These are phyloP conservation scores for Fusarium stilboides DNA, from an alignment of 2,329 filamentous ascomycete genomes.

Conservation along the genomic window DNA sequence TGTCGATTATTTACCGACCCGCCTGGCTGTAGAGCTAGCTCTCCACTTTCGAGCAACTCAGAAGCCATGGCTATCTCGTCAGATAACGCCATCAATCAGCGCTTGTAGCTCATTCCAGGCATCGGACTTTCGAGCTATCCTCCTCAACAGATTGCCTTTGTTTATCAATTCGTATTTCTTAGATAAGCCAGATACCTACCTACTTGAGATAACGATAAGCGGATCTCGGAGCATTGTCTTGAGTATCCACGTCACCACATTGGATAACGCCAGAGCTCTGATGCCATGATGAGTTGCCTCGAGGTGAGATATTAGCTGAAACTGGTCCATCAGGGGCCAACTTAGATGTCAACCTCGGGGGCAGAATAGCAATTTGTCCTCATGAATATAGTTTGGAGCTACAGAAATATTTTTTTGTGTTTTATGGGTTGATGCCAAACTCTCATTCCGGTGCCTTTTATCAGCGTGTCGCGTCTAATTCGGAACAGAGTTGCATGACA, in stretches of 20 bases:
- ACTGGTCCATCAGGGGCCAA: too few relatives aligned
- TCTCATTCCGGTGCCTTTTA: background rate
- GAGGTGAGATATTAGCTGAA: too few relatives aligned
- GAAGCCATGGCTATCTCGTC: slow-evolving; percentile 44
- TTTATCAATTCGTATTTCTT: slow-evolving; percentile 17
- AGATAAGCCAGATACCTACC: slow-evolving; percentile 19
- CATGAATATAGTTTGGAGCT: too few relatives aligned
- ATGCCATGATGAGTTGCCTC: background rate
- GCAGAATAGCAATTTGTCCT: too few relatives aligned
- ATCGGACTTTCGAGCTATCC: slow-evolving; percentile 1
- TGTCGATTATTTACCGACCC: too few relatives aligned
- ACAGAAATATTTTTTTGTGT: too few relatives aligned
- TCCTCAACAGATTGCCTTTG: slow-evolving; percentile 22
- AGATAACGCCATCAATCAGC: slow-evolving; percentile 50
- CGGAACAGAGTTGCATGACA: background rate
- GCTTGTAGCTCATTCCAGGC: slow-evolving; percentile 45
- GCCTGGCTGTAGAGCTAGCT: slow-evolving; percentile 41
- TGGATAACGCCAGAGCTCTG: slow-evolving; percentile 9
- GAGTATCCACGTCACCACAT: slow-evolving; percentile 2
- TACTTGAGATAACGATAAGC: slow-evolving; percentile 20
- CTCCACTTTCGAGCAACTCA: slow-evolving; percentile 29
- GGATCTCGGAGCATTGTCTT: slow-evolving; percentile 30
- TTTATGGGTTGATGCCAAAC: background rate
- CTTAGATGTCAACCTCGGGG: background rate
- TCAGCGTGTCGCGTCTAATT: background rate